phyloP scores from a whole-genome alignment of 2,329 filamentous ascomycete genomes.

The Aureobasidium subglaciale region DNA sequence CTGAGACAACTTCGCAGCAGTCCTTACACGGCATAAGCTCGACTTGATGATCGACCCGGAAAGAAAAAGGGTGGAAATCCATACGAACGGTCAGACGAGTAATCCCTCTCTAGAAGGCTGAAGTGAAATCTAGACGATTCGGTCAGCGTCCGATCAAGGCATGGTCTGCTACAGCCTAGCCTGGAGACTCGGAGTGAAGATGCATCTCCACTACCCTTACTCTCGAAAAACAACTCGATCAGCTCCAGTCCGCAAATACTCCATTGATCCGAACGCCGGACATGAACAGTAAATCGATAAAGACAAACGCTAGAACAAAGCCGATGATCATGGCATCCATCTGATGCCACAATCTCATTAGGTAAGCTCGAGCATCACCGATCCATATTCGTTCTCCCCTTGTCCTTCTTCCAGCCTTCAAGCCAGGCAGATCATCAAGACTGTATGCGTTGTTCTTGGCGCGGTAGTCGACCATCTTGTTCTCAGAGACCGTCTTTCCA shows the following conservation, averaged over 20 bases:
- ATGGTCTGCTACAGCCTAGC: no score
- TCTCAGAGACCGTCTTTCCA: slow-evolving; percentile 42
- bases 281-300: background rate
- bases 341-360: slow-evolving; percentile 19
- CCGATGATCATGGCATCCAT: slow-evolving; percentile 23
- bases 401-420: slow-evolving; percentile 47
- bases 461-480: slow-evolving; percentile 50
- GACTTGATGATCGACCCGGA: no score
- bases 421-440: slow-evolving; percentile 53
- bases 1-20: no score
- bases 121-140: no score
- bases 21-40: no score
- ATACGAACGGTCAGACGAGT: no score
- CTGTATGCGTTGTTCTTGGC: slow-evolving; percentile 48
- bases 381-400: slow-evolving; percentile 43
- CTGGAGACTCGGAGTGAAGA: no score
- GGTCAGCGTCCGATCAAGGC: no score
- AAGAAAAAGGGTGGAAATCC: no score
- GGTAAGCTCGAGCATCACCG: slow-evolving; percentile 29
- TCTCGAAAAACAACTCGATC: background rate
- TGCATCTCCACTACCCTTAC: no score
- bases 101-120: no score
- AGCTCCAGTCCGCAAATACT: background rate
- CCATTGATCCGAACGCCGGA: background rate
- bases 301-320: slow-evolving; percentile 17